phyloP scores from a whole-genome alignment of 495 filamentous ascomycete genomes.

The Xylaria nigripes region DNA sequence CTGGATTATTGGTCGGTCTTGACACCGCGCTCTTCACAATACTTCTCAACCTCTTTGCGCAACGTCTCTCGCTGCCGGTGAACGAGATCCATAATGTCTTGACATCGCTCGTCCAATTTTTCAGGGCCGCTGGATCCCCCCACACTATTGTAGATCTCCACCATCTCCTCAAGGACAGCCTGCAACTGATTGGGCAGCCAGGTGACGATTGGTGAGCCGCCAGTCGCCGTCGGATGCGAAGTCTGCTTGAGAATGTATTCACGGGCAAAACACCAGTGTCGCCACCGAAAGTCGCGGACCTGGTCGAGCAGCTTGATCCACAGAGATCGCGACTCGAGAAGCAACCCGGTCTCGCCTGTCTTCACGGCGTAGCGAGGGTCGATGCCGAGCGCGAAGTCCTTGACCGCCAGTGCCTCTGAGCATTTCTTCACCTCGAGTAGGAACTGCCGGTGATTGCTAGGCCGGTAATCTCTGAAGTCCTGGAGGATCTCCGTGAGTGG shows the following conservation, averaged over 20 bases:
- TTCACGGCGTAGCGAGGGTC: conserved; percentile 28
- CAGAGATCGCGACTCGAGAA: conserved; percentile 39
- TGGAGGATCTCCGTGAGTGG: conserved; percentile 76
- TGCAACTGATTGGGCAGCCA: conserved; percentile 83
- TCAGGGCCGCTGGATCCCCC: conserved; percentile 30
- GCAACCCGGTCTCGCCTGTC: conserved; percentile 4
- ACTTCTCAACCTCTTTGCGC: conserved; percentile 69
- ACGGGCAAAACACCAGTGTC: conserved; percentile 89
- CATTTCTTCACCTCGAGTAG: conserved; percentile 58
- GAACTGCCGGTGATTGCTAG: conserved; percentile 77
- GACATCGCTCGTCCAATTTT: conserved; percentile 27
- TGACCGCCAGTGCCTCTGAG: conserved; percentile 48
- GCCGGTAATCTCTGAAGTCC: conserved; percentile 80
- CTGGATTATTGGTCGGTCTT: background rate
- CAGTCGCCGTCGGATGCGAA: conserved; percentile 76
- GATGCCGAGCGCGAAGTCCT: conserved; percentile 52
- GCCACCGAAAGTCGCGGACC: conserved; percentile 85
- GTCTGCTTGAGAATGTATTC: conserved; percentile 88
- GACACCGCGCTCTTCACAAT: conserved; percentile 64
- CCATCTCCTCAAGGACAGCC: conserved; percentile 69
- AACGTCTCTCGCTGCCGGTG: conserved; percentile 60
- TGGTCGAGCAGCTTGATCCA: conserved; percentile 72
- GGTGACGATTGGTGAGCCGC: conserved; percentile 84
- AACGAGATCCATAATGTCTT: conserved; percentile 64
- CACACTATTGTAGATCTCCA: conserved; percentile 47